Conservation (phyloP, 306 rosid species). For the Phaseolus lunatus region DNA sequence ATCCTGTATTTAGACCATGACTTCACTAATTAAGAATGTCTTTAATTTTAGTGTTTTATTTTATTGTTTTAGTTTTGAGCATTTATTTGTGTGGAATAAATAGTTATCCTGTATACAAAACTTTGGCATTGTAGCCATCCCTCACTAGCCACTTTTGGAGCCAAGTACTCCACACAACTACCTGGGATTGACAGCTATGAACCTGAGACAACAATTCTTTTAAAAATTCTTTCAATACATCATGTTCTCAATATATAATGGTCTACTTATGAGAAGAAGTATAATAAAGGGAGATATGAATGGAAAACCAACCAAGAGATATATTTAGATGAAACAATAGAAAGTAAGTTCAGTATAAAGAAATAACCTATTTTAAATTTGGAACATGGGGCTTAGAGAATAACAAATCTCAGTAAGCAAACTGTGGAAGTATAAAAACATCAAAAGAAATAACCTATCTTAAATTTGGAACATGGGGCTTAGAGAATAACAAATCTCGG, state of each 20-base stretch:
- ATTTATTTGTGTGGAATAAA: not conserved
- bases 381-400: not conserved
- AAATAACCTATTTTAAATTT: slow-evolving; percentile 9
- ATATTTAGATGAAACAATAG: slow-evolving; percentile 21
- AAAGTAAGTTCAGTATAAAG: slow-evolving; percentile 6
- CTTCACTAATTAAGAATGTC: not conserved
- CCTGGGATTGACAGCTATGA: not conserved
- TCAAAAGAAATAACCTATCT: slow-evolving; percentile 19
- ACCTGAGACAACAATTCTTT: not conserved
- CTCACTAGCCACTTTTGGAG: not conserved
- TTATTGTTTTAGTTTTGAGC: slow-evolving; percentile 3
- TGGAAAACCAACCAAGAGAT: slow-evolving; percentile 24
- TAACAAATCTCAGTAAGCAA: not conserved
- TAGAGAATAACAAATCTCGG: slow-evolving; percentile 9
- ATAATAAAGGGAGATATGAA: not conserved
- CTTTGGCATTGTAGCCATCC: not conserved
- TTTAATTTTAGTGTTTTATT: not conserved
- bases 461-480: not conserved
- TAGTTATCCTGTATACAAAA: not conserved
- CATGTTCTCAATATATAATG: slow-evolving; percentile 12
- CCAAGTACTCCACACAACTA: not conserved
- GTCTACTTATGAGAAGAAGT: slow-evolving; percentile 8
- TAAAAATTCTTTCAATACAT: not conserved
- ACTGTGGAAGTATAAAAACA: not conserved
- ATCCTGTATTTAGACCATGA: not conserved